Percentiles rank a stretch among this genome's conserved stretches.
phyloP scores from a whole-genome alignment of 1,284 basidiomycete genomes.

The Apiotrichum siamense region DNA sequence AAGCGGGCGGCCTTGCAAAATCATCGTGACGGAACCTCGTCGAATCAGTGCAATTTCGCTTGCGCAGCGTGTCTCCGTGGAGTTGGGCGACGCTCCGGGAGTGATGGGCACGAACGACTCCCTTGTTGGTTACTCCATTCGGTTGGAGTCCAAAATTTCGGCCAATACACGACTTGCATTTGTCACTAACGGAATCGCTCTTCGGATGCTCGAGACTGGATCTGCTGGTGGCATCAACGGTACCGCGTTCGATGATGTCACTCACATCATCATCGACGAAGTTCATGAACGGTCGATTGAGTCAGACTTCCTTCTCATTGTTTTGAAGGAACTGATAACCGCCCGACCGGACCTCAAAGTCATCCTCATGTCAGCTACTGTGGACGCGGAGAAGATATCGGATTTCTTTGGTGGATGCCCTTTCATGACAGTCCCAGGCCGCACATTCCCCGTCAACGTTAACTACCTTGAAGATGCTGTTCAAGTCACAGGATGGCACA shows the following conservation, averaged over 20 bases:
- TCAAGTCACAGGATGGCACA: conserved; percentile 75
- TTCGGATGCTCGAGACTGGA: conserved; percentile 81
- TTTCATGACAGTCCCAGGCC: conserved; percentile 79
- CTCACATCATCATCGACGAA: conserved; percentile 48
- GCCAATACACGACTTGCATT: conserved; percentile 74
- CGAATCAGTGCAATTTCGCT: conserved; percentile 96
- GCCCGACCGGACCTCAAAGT: conserved; percentile 81
- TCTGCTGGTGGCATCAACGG: conserved; percentile 61
- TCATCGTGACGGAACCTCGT: conserved; percentile 93
- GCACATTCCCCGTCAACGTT: conserved; percentile 92
- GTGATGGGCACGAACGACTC: conserved; percentile 74
- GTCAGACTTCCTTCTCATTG: conserved; percentile 93
- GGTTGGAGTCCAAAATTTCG: conserved; percentile 82
- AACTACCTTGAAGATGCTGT: conserved; percentile 89
- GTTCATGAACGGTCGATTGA: conserved; percentile 94
- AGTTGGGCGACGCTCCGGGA: conserved; percentile 79
- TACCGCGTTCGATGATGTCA: conserved; percentile 87
- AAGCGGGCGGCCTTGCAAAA: conserved; percentile 76
- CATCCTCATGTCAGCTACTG: conserved; percentile 94
- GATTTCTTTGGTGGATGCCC: conserved; percentile 87
- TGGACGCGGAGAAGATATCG: conserved; percentile 93
- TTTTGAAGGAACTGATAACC: conserved; percentile 79
- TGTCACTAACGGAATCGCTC: conserved; percentile 91
- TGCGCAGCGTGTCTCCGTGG: conserved; percentile 88
- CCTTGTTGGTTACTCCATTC: conserved; percentile 90